Evolutionary conservation across 352 stramenopile species (phyloP), one percentile per base, ranked within the genome.

Genomic region (Phytophthora syringae): DNA sequence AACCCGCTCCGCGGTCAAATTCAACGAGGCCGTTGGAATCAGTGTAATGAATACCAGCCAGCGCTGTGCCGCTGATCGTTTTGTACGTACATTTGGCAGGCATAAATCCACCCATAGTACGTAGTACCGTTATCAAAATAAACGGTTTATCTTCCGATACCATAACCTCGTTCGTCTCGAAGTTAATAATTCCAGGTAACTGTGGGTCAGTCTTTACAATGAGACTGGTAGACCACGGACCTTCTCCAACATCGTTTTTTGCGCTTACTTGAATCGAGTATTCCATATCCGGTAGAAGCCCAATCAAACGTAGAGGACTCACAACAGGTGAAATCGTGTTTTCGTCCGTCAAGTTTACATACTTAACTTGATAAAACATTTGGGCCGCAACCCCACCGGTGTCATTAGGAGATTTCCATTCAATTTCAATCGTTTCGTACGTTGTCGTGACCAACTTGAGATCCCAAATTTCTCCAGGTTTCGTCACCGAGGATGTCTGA

Each of bases 141-240:
- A 43, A 43, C 12, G 37, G 47, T 1, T 7, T 53, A 2, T 52
- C 64, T 67, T 90, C 81, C 3, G 55, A 69, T 6, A 85, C 60
- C 4, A 25, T 66, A 2, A 57, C 24, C 2, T 48, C 48, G 1
- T 37, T 50, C 0, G 18, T 36, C 1, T 22, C 16, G 22, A 90
- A 88, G 20, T 60, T 64, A 13, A 90, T 82, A 5, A 72, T 59
- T 5, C 81, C 81, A 12, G 81, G 75, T 0, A 73, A 80, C 10
- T 87, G 56, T 1, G 77, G 70, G 34, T 90, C 70, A 0, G 81
- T 90, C 15, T 57, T 72, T n/a, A 70, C 61, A 16, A 57, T 43
- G 15, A 84, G 27, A 1, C 22, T 27, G 1, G 15, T 7, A 52
- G 72, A 86, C 81, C 81, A 90, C 0, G 34, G 10, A 1, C 79